Percentiles rank a stretch among this genome's conserved stretches.
Conservation (phyloP, 495 filamentous ascomycete species). For the Mytilinidion resinicola region DNA sequence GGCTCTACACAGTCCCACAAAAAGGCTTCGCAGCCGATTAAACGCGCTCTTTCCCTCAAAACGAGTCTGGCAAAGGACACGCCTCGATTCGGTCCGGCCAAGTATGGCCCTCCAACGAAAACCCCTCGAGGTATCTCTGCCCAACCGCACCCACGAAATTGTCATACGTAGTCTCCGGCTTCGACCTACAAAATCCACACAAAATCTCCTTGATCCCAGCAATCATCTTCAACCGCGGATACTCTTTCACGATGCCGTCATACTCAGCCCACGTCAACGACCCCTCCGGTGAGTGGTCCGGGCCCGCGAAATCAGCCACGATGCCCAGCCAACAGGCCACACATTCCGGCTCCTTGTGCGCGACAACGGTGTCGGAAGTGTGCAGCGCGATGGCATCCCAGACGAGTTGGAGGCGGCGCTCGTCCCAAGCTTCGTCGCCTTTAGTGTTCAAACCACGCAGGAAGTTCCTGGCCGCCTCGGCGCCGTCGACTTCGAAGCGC, state of each 20-base stretch:
- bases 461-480: slow-evolving; percentile 44
- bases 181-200: slow-evolving; percentile 41
- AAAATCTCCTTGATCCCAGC: slow-evolving; percentile 36
- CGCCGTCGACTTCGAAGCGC: slow-evolving; percentile 54
- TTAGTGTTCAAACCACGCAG: slow-evolving; percentile 16
- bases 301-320: slow-evolving; percentile 44
- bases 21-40: too few relatives aligned
- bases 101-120: slow-evolving; percentile 7
- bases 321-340: slow-evolving; percentile 39
- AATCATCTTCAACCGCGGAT: slow-evolving; percentile 38
- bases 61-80: too few relatives aligned
- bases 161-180: slow-evolving; percentile 47
- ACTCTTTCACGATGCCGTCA: slow-evolving; percentile 32
- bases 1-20: too few relatives aligned
- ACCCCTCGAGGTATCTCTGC: slow-evolving; percentile 28
- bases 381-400: slow-evolving; percentile 55
- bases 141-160: slow-evolving; percentile 42
- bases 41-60: too few relatives aligned
- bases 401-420: slow-evolving; percentile 39
- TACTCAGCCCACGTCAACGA: slow-evolving; percentile 36
- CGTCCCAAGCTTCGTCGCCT: slow-evolving; percentile 31
- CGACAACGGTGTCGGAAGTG: slow-evolving; percentile 38
- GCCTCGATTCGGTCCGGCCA: too few relatives aligned
- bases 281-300: slow-evolving; percentile 19
- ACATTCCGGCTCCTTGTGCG: slow-evolving; percentile 45